Base-by-base conservation (phyloP, 441 rosid genomes). In the Gossypium aridum region DNA sequence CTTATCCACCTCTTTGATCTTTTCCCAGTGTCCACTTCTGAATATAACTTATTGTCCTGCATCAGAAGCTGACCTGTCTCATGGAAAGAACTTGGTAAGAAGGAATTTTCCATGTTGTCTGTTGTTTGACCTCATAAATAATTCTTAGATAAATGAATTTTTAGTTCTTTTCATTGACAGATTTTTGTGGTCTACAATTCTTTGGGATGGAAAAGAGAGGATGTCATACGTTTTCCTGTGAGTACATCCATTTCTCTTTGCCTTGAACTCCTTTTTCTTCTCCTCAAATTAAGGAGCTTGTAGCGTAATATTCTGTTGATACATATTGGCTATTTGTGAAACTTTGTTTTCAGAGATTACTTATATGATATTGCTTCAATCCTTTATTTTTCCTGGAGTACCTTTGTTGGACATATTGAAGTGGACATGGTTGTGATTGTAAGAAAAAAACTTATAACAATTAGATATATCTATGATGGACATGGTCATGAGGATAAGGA, bases 191-290 rank as follows among this genome's bases (percentile, higher is more conserved):
- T 89, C 71, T 96, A 96, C 83, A 96, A 96, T 82, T 80, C 99
- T 71, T 94, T 96, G 71, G 99, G 98, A 83, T 96, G 98, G 99
- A 85, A 87, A 82, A 89, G 99, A 84, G 89, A 84, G 63, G 97
- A 96, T 80, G 85, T 88, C 28, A 84, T 96, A 77, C 91, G 86
- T 78, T 81, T 96, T 81, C 99, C 98, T 23, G 99, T 94, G 82
- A 89, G 97, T 86, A 74, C 67, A 78, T 17, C 55, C 26, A 67
- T 16, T 78, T 34, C 77, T 63, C 26, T 28, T 67, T 37, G 34
- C 77, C 65, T 66, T 76, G 70, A 7, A 28, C 19, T 67, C 37
- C 12, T 20, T 66, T 45, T 66, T 25, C 20, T 0, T 12, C 31
- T 59, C 26, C 26, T 59, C 64, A 59, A 20, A 22, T 43, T 66